These are phyloP conservation scores for Sphagnum tenellum DNA, from an alignment of 225 moss, liverwort and hornwort species.

Conservation along the genomic window DNA sequence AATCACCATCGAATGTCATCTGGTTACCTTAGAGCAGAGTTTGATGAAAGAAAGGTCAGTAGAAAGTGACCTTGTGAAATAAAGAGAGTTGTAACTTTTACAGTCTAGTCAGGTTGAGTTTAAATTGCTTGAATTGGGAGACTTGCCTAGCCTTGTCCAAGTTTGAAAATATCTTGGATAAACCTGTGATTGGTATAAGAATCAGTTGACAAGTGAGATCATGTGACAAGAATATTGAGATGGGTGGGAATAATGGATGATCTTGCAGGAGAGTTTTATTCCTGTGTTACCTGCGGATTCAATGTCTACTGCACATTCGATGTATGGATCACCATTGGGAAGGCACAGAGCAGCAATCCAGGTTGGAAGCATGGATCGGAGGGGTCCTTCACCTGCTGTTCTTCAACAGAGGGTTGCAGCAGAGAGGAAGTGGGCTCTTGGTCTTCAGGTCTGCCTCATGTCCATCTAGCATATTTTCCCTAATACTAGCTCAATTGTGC, in stretches of 20 bases:
- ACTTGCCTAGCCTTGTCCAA: not conserved
- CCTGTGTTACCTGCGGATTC: constrained; percentile 11
- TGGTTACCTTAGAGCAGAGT: constrained; percentile 51
- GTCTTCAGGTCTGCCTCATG: constrained; percentile 25
- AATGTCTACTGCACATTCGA: constrained; percentile 35
- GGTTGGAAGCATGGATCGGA: constrained; percentile 34
- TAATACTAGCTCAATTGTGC: not conserved
- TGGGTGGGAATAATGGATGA: not conserved
- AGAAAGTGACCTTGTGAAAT: not conserved
- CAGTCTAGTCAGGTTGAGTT: constrained; percentile 1
- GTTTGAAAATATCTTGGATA: not conserved
- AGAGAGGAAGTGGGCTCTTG: constrained; percentile 50
- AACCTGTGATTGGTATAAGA: not conserved
- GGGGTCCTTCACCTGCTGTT: constrained; percentile 41
- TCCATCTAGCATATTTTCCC: not conserved
- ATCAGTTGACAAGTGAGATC: not conserved
- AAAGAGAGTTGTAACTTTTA: not conserved
- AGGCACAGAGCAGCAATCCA: constrained; percentile 25
- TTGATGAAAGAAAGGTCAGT: constrained; percentile 39
- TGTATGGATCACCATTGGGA: constrained; percentile 10
- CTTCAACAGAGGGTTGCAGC: constrained; percentile 45
- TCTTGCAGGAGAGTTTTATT: constrained; percentile 27
- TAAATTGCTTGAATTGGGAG: not conserved
- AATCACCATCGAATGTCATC: constrained; percentile 43
- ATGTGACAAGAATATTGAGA: not conserved